Evolutionary conservation across 2,329 filamentous ascomycete genomes (phyloP).

Genomic region (Aspergillus eucalypticola): DNA sequence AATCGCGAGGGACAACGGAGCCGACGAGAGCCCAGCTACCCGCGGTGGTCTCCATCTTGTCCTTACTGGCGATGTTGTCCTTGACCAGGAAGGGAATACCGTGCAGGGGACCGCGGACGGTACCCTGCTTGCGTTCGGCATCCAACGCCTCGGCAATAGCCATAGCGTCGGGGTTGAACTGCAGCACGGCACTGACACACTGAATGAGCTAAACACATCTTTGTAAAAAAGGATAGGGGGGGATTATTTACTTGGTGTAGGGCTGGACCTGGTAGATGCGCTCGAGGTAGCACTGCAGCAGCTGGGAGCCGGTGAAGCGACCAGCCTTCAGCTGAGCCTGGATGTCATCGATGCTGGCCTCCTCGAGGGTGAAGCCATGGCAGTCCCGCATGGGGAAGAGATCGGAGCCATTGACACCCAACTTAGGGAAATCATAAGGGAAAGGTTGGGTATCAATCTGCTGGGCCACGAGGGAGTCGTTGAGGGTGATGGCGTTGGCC

Average conservation of each 20-base stretch:
- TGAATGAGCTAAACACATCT: not conserved
- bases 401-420: conserved; percentile 33
- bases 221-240: not conserved
- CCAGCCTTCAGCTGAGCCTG: conserved; percentile 59
- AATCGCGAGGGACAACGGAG: conserved; percentile 66
- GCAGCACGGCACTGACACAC: conserved; percentile 50
- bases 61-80: conserved; percentile 66
- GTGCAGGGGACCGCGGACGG: conserved; percentile 66
- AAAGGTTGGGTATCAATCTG: conserved; percentile 36
- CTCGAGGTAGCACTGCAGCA: conserved; percentile 64
- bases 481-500: conserved; percentile 9
- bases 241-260: conserved; percentile 59
- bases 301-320: conserved; percentile 58
- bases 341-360: conserved; percentile 69
- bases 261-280: conserved; percentile 62
- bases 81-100: conserved; percentile 76
- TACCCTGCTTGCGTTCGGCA: conserved; percentile 57
- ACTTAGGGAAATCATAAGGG: conserved; percentile 41
- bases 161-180: conserved; percentile 68
- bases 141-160: conserved; percentile 63
- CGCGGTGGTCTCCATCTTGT: conserved; percentile 72
- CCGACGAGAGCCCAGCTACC: conserved; percentile 68
- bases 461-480: conserved; percentile 31
- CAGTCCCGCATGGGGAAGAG: conserved; percentile 66
- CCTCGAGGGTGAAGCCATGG: conserved; percentile 62